Base-by-base conservation (phyloP, 1,284 basidiomycete species). In the Vanrija sp. region DNA sequence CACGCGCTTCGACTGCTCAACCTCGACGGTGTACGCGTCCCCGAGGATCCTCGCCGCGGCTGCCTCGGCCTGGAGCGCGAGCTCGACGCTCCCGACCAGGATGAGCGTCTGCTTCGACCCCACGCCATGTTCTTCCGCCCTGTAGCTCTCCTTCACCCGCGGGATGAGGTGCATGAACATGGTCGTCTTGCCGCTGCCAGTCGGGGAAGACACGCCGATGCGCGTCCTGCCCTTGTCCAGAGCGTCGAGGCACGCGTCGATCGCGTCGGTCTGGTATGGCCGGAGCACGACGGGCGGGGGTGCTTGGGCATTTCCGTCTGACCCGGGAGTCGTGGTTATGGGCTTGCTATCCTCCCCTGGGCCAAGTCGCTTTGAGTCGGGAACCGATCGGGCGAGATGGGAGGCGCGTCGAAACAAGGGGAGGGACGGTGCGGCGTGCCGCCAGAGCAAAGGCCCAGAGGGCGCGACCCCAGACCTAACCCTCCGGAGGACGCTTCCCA, bases 111-210 rank as follows among this genome's bases (percentile, higher is more conserved):
- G 59, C 3, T 39, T 20, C 1, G 47, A 31, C 14, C 18, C 24
- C 8, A 25, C 24, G 4, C 36, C 55, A 6, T 14, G 35, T 12
- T 6, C 16, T 37, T 25, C 22, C 50, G 43, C 8, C 41, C n/a
- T n/a, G 56, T 31, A 27, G 22, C 19, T 31, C 9, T 31, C n/a
- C 14, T 50, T 47, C 6, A 70, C 53, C 16, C 48, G 51, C 1
- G 85, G 83, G 10, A 94, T 79, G 18, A 94, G 80, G 6, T 84
- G 83, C 47, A 92, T 85, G 62, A 94, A 98, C 54, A 94, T 88
- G 1, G 89, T 89, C 0, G 94, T 97, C 75, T 98, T 98, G 8
- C 94, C 94, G 24, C 88, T 84, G 12, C 91, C 90, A 19, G 94
- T 96, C 10, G 93, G 92, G 1, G 92, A 80, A 14, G 88, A 94